These are phyloP conservation scores for Bipolaris gigantea DNA, from an alignment of 2,329 filamentous ascomycete species.

Conservation along the genomic window DNA sequence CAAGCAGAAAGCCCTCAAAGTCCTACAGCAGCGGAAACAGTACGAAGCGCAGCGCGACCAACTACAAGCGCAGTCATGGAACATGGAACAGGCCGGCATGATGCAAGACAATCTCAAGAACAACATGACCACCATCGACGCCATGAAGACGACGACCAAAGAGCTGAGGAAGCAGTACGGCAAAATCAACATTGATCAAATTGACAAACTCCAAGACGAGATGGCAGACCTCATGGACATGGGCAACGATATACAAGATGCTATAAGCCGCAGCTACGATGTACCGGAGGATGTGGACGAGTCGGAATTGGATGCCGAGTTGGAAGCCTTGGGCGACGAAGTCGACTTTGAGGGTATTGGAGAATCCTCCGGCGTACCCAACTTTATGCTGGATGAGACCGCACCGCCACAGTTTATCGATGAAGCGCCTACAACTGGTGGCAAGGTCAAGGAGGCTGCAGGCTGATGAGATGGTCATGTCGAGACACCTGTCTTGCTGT, in stretches of 20 bases:
- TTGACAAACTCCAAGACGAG: conserved; percentile 96
- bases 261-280: conserved; percentile 86
- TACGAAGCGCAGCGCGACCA: conserved; percentile 95
- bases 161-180: conserved; percentile 91
- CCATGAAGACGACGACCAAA: conserved; percentile 96
- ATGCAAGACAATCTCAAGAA: conserved; percentile 99
- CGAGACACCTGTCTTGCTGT: not conserved
- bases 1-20: conserved; percentile 91
- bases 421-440: conserved; percentile 69
- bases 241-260: conserved; percentile 97
- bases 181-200: conserved; percentile 96
- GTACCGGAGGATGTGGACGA: conserved; percentile 97
- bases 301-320: conserved; percentile 90
- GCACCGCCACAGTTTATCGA: conserved; percentile 86
- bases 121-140: conserved; percentile 96
- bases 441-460: conserved; percentile 81
- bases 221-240: conserved; percentile 98
- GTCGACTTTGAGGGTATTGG: conserved; percentile 79
- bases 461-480: conserved; percentile 42
- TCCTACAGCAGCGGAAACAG: conserved; percentile 89
- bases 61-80: conserved; percentile 92
- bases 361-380: conserved; percentile 66
- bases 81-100: conserved; percentile 97
- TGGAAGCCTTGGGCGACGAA: conserved; percentile 92
- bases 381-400: conserved; percentile 87